A percentile compares a stretch with the other conserved stretches of the same genome.
Evolutionary conservation across 2,329 filamentous ascomycete species (phyloP).

Genomic region (Trichoderma lentiforme): DNA sequence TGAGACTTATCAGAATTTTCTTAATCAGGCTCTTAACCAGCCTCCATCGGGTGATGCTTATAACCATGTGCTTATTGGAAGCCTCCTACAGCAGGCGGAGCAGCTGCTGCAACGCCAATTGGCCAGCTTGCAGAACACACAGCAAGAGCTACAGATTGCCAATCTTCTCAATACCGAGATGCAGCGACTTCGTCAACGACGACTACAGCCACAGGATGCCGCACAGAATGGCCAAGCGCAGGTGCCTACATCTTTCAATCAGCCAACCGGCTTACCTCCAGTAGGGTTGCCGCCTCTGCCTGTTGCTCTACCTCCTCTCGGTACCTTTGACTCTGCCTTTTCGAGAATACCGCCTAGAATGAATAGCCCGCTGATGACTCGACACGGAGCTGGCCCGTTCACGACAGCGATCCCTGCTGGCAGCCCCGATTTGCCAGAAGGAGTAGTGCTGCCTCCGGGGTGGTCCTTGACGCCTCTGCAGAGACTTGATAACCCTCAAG

Average conservation of each 20-base stretch:
- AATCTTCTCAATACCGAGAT: conserved; percentile 66
- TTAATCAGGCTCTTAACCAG: conserved; percentile 21
- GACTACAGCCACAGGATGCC: conserved; percentile 37
- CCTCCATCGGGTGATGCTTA: conserved; percentile 30
- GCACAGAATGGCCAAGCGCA: conserved; percentile 23
- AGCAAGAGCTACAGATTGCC: conserved; percentile 67
- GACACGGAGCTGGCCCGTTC: conserved; percentile 46
- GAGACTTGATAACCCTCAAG: conserved; percentile 44
- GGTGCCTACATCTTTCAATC: conserved; percentile 15
- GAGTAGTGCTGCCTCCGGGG: conserved; percentile 60
- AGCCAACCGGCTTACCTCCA: conserved; percentile 8
- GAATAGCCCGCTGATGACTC: conserved; percentile 41
- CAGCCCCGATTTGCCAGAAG: conserved; percentile 59
- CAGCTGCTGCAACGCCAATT: conserved; percentile 67
- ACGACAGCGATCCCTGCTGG: conserved; percentile 55
- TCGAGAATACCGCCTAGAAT: conserved; percentile 34
- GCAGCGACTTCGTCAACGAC: conserved; percentile 56
- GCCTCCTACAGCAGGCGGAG: conserved; percentile 64
- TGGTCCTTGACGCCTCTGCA: conserved; percentile 64
- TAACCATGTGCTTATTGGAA: conserved; percentile 46
- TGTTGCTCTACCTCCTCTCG: neutral
- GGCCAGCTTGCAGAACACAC: conserved; percentile 56
- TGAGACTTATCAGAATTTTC: neutral
- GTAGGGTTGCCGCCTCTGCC: conserved; percentile 12
- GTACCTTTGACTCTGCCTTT: conserved; percentile 20